Percentiles rank a stretch among this genome's conserved stretches.
phyloP scores from a whole-genome alignment of 257 asterid species.

The Voacanga thouarsii region DNA sequence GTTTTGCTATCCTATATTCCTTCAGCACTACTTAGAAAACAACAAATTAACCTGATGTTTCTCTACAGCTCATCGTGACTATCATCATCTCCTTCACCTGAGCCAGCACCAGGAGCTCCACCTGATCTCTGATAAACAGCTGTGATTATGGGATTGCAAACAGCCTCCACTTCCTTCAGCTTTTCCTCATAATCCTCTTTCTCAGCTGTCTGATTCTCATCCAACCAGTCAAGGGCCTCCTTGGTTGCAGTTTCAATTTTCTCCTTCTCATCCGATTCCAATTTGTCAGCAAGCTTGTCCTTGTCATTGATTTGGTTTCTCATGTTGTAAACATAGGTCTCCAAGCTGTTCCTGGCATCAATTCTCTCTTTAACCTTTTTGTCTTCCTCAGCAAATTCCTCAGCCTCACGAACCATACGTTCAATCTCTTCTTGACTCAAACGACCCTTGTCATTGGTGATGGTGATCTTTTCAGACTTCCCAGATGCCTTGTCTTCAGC shows the following conservation, averaged over 20 bases:
- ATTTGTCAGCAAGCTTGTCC: constrained; percentile 76
- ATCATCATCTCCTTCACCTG: constrained; percentile 50
- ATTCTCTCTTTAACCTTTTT: constrained; percentile 49
- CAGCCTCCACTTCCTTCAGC: constrained; percentile 77
- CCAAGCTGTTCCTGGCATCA: constrained; percentile 71
- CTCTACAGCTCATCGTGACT: constrained; percentile 61
- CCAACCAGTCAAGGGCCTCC: constrained; percentile 85
- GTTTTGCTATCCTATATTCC: constrained; percentile 8
- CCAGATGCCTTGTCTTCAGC: constrained; percentile 65
- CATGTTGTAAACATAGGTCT: constrained; percentile 79
- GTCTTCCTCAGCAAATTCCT: constrained; percentile 62
- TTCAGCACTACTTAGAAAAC: neutral
- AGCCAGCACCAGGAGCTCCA: constrained; percentile 44
- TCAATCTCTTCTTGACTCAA: constrained; percentile 57
- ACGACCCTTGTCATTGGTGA: constrained; percentile 57
- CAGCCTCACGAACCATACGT: constrained; percentile 53
- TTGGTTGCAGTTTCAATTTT: constrained; percentile 64
- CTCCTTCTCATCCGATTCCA: constrained; percentile 72
- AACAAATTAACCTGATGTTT: neutral
- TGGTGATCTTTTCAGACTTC: constrained; percentile 49
- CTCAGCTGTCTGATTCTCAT: constrained; percentile 71
- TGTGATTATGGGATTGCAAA: constrained; percentile 66
- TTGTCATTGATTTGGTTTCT: constrained; percentile 68
- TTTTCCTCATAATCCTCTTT: constrained; percentile 77
- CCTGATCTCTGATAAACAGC: constrained; percentile 81